Evolutionary conservation across 257 asterid species (phyloP).

Genomic region (Nicotiana knightiana): DNA sequence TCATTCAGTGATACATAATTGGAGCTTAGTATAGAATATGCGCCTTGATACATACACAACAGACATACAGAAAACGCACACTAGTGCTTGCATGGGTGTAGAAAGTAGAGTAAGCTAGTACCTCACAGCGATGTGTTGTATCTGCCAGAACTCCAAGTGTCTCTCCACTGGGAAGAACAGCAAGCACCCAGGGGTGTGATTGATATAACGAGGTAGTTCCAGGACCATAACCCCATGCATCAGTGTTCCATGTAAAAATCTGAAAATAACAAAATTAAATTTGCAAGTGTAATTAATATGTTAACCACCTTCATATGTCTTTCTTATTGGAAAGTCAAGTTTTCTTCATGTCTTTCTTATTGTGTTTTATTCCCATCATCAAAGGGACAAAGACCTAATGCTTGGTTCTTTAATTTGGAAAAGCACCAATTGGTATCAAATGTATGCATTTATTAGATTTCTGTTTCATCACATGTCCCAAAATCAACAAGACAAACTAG

Average conservation of each 20-base stretch:
- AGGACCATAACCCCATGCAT: constrained; percentile 91
- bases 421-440: background rate
- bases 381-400: background rate
- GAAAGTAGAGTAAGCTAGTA: constrained; percentile 22
- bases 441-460: background rate
- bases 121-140: constrained; percentile 91
- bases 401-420: background rate
- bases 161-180: constrained; percentile 80
- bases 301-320: background rate
- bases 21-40: background rate
- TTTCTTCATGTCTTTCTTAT: background rate
- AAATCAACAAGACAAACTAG: background rate
- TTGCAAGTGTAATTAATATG: background rate
- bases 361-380: background rate
- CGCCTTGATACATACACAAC: background rate
- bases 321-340: background rate
- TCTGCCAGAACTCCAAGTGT: constrained; percentile 92
- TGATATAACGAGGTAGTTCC: constrained; percentile 94
- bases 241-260: constrained; percentile 91
- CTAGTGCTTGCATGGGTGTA: background rate
- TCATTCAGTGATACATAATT: constrained; percentile 14
- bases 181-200: constrained; percentile 98
- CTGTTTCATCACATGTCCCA: background rate
- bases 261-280: constrained; percentile 20
- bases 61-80: background rate